These are phyloP conservation scores for Metschnikowia santaceciliae DNA, from an alignment of 805 yeast species.

Conservation along the genomic window DNA sequence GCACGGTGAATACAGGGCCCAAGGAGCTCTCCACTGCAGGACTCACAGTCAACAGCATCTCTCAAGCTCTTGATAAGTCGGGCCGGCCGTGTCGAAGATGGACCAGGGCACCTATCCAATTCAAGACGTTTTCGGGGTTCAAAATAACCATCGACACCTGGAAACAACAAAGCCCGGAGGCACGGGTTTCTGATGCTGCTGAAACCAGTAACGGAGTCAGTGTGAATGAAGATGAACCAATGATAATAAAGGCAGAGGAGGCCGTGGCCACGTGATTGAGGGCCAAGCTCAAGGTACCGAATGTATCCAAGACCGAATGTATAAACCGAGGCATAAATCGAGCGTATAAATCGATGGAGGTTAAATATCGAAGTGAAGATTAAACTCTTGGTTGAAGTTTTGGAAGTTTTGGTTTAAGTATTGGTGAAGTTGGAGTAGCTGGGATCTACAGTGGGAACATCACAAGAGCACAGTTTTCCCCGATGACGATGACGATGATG, in stretches of 20 bases:
- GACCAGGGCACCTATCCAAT: slow-evolving; percentile 31
- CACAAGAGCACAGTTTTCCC: slow-evolving; percentile 78
- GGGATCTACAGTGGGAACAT: slow-evolving; percentile 62
- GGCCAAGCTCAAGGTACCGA: too few species aligned
- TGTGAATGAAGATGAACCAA: background rate
- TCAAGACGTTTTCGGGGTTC: slow-evolving; percentile 44
- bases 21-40: slow-evolving; percentile 42
- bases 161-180: slow-evolving; percentile 4
- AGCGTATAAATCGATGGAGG: too few species aligned
- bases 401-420: too few species aligned
- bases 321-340: too few species aligned
- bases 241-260: background rate
- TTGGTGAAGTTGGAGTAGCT: too few species aligned
- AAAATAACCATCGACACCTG: slow-evolving; percentile 26
- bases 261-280: background rate
- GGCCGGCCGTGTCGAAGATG: slow-evolving; percentile 33
- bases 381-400: too few species aligned
- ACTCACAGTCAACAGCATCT: slow-evolving; percentile 33
- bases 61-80: slow-evolving; percentile 30
- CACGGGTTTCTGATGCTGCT: background rate
- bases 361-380: too few species aligned
- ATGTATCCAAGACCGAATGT: too few species aligned
- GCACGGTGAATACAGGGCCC: slow-evolving; percentile 26
- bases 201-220: background rate
- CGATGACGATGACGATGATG: slow-evolving; percentile 76